A percentile compares a stretch with the other conserved stretches of the same genome.
Conservation (phyloP, 2,329 filamentous ascomycete species). For the Laburnicola sp. region DNA sequence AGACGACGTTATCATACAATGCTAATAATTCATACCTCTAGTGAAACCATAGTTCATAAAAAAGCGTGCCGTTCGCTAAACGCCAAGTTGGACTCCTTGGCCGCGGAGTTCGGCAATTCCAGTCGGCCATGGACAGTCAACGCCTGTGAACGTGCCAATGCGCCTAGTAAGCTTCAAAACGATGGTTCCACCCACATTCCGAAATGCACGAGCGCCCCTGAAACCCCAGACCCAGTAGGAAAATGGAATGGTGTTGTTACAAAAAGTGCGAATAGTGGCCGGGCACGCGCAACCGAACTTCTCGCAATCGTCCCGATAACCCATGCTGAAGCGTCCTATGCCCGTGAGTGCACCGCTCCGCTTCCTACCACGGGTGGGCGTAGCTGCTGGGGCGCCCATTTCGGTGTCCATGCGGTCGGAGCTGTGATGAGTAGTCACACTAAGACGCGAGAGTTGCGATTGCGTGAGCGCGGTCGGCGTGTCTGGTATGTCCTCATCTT, state of each 20-base stretch:
- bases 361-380: constrained; percentile 39
- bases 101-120: neutral
- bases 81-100: neutral
- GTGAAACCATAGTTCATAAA: no score
- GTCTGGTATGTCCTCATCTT: constrained; percentile 44
- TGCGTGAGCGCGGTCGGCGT: constrained; percentile 43
- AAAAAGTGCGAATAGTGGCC: constrained; percentile 56
- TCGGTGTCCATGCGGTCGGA: constrained; percentile 41
- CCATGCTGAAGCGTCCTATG: constrained; percentile 51
- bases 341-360: constrained; percentile 45
- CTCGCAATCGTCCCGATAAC: constrained; percentile 54
- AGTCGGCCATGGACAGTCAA: neutral
- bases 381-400: constrained; percentile 17
- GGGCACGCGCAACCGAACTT: constrained; percentile 52
- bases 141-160: neutral
- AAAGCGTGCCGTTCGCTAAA: neutral
- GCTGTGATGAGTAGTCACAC: constrained; percentile 33
- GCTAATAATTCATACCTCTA: neutral
- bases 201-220: neutral
- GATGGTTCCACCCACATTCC: neutral
- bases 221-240: neutral
- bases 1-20: no score
- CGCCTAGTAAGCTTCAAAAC: neutral
- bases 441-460: constrained; percentile 44
- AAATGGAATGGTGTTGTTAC: neutral